Conservation (phyloP, 306 rosid species). For the Acacia acuminata region DNA sequence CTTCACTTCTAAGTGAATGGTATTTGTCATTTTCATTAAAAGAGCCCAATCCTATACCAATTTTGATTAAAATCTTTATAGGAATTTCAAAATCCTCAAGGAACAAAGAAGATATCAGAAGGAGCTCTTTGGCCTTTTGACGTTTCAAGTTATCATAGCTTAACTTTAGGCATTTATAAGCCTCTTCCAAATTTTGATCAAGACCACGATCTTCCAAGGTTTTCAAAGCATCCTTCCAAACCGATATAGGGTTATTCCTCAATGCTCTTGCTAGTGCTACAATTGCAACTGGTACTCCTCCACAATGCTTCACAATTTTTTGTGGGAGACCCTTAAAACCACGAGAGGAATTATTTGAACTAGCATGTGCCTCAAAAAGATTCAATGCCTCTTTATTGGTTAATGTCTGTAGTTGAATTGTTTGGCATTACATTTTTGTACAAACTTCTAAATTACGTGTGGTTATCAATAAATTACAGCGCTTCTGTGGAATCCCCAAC, state of each 20-base stretch:
- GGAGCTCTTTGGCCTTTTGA: not conserved
- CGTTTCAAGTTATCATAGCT: constrained; percentile 25
- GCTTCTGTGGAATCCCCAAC: constrained; percentile 29
- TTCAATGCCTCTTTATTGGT: not conserved
- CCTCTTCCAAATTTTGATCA: not conserved
- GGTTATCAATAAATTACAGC: constrained; percentile 7
- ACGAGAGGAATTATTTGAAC: not conserved
- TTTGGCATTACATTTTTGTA: not conserved
- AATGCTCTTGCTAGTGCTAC: constrained; percentile 11
- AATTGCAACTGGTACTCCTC: constrained; percentile 22
- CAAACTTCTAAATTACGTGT: constrained; percentile 9
- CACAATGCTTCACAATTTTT: not conserved
- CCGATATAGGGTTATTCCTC: not conserved
- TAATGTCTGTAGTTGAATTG: not conserved
- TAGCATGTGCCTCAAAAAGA: constrained; percentile 12
- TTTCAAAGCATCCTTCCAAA: constrained; percentile 6
- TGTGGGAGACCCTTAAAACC: not conserved
- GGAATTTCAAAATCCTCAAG: constrained; percentile 18
- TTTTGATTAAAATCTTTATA: not conserved
- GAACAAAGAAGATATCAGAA: constrained; percentile 26
- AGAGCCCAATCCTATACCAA: not conserved
- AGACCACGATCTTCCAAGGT: not conserved
- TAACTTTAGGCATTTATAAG: constrained; percentile 7
- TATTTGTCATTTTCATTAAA: not conserved
- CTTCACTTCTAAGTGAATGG: not conserved